Percentiles rank a stretch among this genome's conserved stretches.
Evolutionary conservation across 2,329 filamentous ascomycete genomes (phyloP).

Genomic region (Pseudogymnoascus sp.): DNA sequence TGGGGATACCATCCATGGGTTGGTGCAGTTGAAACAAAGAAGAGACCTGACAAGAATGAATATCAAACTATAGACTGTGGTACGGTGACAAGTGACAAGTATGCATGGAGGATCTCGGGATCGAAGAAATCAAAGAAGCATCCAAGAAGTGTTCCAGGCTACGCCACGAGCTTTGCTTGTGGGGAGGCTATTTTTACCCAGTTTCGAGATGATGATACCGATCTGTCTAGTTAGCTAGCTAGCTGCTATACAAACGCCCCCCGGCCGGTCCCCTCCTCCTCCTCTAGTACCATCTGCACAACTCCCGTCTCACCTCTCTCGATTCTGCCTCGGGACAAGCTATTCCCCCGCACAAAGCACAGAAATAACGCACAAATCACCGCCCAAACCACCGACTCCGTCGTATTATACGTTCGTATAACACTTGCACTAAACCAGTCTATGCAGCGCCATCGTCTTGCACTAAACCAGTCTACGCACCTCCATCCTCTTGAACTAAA

Average conservation of each 20-base stretch:
- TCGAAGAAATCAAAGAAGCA: neutral
- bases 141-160: neutral
- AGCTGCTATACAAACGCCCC: neutral
- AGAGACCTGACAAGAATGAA: neutral
- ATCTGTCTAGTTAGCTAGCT: neutral
- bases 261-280: neutral
- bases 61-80: neutral
- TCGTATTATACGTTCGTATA: neutral
- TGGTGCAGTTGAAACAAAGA: neutral
- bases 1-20: neutral
- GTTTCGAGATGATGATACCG: neutral
- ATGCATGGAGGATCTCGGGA: conserved; percentile 1
- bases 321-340: neutral
- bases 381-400: neutral
- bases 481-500: neutral
- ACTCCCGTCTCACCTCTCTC: neutral
- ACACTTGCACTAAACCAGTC: neutral
- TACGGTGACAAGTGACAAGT: neutral
- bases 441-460: neutral
- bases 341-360: neutral
- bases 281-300: too few species aligned
- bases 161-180: neutral
- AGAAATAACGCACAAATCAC: neutral
- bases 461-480: neutral
- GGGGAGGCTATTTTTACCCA: neutral